Evolutionary conservation across 192 early-diverging fungal genomes (phyloP), one percentile per base, ranked within the genome.

Genomic region (Mycoemilia scoparia): DNA sequence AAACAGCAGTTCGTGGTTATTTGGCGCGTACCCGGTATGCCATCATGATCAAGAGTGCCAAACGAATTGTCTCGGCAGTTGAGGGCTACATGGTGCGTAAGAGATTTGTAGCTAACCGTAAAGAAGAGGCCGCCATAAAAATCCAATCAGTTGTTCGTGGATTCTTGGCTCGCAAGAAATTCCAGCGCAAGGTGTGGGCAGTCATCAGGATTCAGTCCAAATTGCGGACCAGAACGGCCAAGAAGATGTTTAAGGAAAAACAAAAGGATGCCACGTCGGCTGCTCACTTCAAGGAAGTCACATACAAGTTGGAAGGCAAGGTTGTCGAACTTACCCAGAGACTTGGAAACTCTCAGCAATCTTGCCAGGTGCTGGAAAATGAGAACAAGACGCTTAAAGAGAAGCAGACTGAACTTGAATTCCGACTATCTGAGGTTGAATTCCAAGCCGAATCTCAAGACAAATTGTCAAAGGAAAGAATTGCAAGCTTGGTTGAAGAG

Each of bases 291-390:
- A 86, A 96, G 65, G 83, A 96, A 42, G 72, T 79, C 20, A 88
- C 89, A 21, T 86, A 85, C 56, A 78, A 78, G 60, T 63, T 99
- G 3, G 95, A 99, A 59, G 77, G 71, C 65, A 96, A 92, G 69
- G 84, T 99, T 37, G 76, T 96, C 48, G 85, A 87, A 53, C 66
- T 99, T 38, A 92, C 88, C 21, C 84, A 83, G 43, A 57, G 59
- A 21, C 51, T 90, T n/a, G n/a, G n/a, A n/a, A n/a, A n/a, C n/a
- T n/a, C n/a, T n/a, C 32, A n/a, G n/a, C n/a, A n/a, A n/a, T n/a
- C n/a, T n/a, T n/a, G n/a, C n/a, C n/a, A n/a, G n/a, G n/a, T n/a
- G n/a, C n/a, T n/a, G n/a, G n/a, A n/a, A n/a, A n/a, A n/a, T n/a
- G n/a, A n/a, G n/a, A n/a, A n/a, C n/a, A n/a, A n/a, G n/a, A n/a